Evolutionary conservation across 768 basidiomycete genomes (phyloP).

Genomic region (Amanita molliuscula): DNA sequence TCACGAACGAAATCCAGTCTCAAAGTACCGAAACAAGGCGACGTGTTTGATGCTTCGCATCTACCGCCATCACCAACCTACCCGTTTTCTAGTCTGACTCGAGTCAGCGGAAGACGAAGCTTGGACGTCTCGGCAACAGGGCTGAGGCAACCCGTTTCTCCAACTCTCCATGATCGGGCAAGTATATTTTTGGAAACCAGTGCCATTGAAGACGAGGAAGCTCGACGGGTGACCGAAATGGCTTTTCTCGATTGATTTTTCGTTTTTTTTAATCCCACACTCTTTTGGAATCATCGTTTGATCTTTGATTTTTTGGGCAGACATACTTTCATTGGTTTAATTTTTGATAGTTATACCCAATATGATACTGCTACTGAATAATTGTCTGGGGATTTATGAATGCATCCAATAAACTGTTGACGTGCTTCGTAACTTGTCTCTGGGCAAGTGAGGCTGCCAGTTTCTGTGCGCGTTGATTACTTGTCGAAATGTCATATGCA

Average conservation of each 20-base stretch:
- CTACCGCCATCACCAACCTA: slow-evolving; percentile 29
- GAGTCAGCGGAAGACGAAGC: background rate
- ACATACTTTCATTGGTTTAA: background rate
- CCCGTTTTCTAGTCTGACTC: slow-evolving; percentile 5
- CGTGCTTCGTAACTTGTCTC: too few relatives aligned
- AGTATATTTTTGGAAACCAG: slow-evolving; percentile 44
- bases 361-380: background rate
- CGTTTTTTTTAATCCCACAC: background rate
- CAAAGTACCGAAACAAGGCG: slow-evolving; percentile 8
- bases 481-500: too few relatives aligned
- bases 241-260: slow-evolving; percentile 41
- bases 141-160: slow-evolving; percentile 34
- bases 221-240: slow-evolving; percentile 57
- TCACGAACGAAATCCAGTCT: slow-evolving; percentile 14
- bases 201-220: slow-evolving; percentile 58
- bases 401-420: too few relatives aligned
- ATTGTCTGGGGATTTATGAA: background rate
- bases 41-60: slow-evolving; percentile 20
- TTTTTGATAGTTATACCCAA: background rate
- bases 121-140: background rate
- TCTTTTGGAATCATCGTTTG: background rate
- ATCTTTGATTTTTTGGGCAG: too few relatives aligned
- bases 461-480: too few relatives aligned
- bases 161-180: slow-evolving; percentile 49
- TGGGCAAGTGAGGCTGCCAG: too few relatives aligned